phyloP scores from a whole-genome alignment of 139 green algal genomes.

The Edaphochlamys debaryana region DNA sequence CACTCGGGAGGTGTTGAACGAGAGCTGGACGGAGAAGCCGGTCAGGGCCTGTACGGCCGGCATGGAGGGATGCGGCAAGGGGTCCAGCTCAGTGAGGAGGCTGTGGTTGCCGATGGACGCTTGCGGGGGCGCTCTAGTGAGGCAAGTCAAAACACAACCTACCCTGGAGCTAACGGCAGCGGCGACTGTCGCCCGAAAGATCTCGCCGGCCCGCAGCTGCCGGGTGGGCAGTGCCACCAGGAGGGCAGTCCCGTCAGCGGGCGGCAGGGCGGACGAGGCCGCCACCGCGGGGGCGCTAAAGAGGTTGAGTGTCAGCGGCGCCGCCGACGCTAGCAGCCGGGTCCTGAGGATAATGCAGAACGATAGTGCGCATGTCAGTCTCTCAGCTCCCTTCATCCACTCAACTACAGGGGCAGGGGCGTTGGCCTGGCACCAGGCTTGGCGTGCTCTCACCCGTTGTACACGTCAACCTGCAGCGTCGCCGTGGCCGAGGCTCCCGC shows the following conservation, averaged over 20 bases:
- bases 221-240: conserved; percentile 49
- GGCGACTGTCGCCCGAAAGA: conserved; percentile 48
- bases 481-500: neutral
- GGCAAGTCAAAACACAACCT: too few species aligned
- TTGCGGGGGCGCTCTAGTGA: too few species aligned
- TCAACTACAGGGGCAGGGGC: too few species aligned
- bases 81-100: too few species aligned
- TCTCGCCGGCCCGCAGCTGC: conserved; percentile 42
- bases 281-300: neutral
- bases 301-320: neutral
- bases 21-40: conserved; percentile 15
- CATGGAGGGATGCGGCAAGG: too few species aligned
- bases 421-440: neutral
- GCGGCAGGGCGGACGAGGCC: neutral
- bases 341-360: too few species aligned
- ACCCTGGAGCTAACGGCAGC: conserved; percentile 46
- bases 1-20: conserved; percentile 3
- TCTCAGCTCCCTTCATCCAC: too few species aligned
- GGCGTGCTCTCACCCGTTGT: conserved; percentile 40
- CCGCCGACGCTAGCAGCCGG: conserved; percentile 2
- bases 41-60: neutral
- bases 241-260: conserved; percentile 16
- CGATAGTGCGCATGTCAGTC: too few species aligned
- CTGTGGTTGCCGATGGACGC: too few species aligned
- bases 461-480: conserved; percentile 28